Evolutionary conservation across 2,329 filamentous ascomycete genomes (phyloP), one percentile per base, ranked within the genome.

Genomic region (Magnaporthales sp.): DNA sequence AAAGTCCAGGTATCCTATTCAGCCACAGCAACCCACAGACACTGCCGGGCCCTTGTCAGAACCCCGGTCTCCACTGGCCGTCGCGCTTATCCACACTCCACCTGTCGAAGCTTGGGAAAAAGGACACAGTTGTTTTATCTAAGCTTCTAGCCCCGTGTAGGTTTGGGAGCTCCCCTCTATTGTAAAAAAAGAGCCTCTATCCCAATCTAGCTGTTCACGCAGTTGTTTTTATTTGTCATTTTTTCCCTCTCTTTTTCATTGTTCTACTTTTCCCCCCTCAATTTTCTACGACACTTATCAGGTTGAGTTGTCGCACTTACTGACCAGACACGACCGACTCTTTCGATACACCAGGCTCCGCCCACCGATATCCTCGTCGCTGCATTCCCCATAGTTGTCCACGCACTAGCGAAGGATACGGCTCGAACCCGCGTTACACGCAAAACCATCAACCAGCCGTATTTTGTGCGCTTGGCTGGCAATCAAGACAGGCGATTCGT

Each of bases 121-220:
- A 66, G 66, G 66, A 66, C 66, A 66, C 66, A 66, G 66, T 66
- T 66, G 66, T 66, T 63, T 62, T 51, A 65, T 60, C 64, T 38
- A 65, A 65, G 64, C 64, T 60, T 31, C 62, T 54, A 56, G 56
- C 32, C 51, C 51, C 30, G 29, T 7, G 38, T 60, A 24, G 46
- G 26, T 65, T 65, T 60, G 13, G 26, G 31, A 64, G 62, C 62
- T 64, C 62, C 62, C 62, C 32, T 64, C 62, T 32, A 62, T 62
- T 62, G 22, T 58, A 58, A 58, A 58, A 58, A 58, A 58, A 58
- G 26, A 58, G 54, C n/a, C 56, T 30, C 61, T 63, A 30, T 63
- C 61, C 29, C 22, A 29, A 63, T 63, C 22, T 26, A 63, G 31
- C 31, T 24, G 13, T 31, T 24, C 29, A 31, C 27, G 51, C 32